Percentiles rank a stretch among this genome's conserved stretches.
Evolutionary conservation across 495 filamentous ascomycete species (phyloP).

Genomic region (Lindgomyces ingoldianus): DNA sequence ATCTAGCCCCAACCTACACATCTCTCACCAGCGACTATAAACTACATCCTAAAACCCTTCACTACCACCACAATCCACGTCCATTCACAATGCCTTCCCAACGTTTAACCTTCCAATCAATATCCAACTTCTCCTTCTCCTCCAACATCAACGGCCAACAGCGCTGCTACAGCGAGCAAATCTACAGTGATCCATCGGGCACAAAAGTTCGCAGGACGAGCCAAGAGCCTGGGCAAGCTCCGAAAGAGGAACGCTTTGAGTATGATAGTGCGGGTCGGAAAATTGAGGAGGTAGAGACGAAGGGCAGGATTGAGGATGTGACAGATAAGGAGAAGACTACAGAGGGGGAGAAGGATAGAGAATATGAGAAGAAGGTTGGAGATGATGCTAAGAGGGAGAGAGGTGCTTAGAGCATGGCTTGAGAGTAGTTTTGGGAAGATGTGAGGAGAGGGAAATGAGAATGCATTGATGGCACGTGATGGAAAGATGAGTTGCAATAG

Average conservation of each 20-base stretch:
- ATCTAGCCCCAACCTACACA: too few species aligned
- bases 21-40: too few species aligned
- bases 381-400: constrained; percentile 35
- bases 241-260: constrained; percentile 14
- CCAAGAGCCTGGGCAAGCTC: constrained; percentile 21
- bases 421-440: background rate
- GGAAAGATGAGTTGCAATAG: too few species aligned
- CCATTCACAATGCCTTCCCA: too few species aligned
- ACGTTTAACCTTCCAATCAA: too few species aligned
- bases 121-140: background rate
- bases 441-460: too few species aligned
- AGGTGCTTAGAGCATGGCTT: constrained; percentile 15
- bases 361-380: constrained; percentile 19
- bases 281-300: background rate
- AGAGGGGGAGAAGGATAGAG: constrained; percentile 6
- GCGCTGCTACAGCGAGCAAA: constrained; percentile 11
- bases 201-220: constrained; percentile 16
- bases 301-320: constrained; percentile 30
- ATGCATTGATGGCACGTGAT: too few species aligned
- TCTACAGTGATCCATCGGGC: constrained; percentile 15
- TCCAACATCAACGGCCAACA: constrained; percentile 3
- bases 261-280: constrained; percentile 11
- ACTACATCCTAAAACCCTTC: too few species aligned
- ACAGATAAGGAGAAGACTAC: constrained; percentile 22
- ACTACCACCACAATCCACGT: too few species aligned